Conservation (phyloP, 2,329 filamentous ascomycete species). For the Trichoderma sp. region DNA sequence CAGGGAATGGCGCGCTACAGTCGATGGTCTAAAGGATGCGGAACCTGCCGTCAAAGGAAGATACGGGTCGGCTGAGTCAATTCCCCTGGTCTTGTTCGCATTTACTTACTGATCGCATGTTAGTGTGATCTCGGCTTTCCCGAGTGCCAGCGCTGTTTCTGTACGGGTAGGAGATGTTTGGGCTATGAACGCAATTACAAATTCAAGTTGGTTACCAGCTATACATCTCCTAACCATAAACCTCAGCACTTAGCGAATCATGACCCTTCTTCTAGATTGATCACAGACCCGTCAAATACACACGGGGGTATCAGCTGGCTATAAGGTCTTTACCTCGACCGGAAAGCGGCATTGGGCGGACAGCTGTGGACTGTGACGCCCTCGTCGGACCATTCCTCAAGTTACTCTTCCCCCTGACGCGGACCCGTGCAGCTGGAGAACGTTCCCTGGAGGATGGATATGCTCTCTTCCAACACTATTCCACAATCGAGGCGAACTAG, state of each 20-base stretch:
- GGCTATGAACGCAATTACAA: background rate
- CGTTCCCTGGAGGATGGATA: background rate
- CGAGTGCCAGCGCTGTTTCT: background rate
- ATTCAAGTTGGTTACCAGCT: background rate
- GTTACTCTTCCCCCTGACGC: background rate
- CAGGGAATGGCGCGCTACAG: background rate
- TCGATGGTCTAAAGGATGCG: background rate
- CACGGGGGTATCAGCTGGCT: background rate
- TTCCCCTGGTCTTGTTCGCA: background rate
- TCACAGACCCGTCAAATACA: background rate
- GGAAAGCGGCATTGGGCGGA: background rate
- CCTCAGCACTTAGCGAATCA: background rate
- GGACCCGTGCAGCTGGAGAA: background rate
- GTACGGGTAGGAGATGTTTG: background rate
- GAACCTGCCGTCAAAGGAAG: background rate
- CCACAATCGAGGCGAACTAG: background rate
- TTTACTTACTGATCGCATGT: background rate
- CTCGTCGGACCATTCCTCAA: background rate
- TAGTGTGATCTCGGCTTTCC: background rate
- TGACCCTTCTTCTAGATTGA: background rate
- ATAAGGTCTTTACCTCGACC: background rate
- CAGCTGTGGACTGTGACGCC: background rate
- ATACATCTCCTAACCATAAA: background rate
- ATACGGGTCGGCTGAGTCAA: background rate
- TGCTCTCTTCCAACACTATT: background rate